Evolutionary conservation across 768 basidiomycete species (phyloP), one percentile per base, ranked within the genome.

Genomic region (Tremella mesenterica): DNA sequence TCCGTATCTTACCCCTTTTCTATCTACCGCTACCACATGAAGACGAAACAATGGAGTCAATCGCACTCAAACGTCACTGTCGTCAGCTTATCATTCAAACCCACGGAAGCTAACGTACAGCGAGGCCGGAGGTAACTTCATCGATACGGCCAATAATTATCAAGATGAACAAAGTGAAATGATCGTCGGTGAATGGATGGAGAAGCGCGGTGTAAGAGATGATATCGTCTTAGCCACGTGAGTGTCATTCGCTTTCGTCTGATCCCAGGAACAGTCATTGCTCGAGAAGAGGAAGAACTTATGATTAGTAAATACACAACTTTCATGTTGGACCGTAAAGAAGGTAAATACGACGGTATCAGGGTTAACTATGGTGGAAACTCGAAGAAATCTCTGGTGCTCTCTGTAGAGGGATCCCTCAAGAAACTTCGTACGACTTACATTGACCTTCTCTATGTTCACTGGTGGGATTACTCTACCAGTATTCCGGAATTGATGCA

Each of bases 401-500:
- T 79, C 41, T 74, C 75, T 25, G 63, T 71, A 23, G 41, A 74
- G 16, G 76, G 70, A 1, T 78, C 76, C 10, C 69, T 81, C 55
- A 76, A 76, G 56, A 83, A 81, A 55, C 75, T 85, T 18, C 71
- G 80, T 39, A 83, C 81, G 0, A 72, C 77, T n/a, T 84, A 79
- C 52, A 77, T 79, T 56, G 80, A 81, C 55, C 60, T 80, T 34
- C 63, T 78, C 13, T 78, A 78, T 59, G 34, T 77, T 4, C 76
- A 78, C 48, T 77, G 72, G 49, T 67, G 80, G 80, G 81, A 82
- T 60, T 81, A 73, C 55, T 51, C 74, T 13, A 80, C 79, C 9
- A 73, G 74, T 14, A 73, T 83, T 44, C 77, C 79, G 61, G 81
- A 84, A 66, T 69, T 82, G 36, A 81, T 83, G 80, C 75, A 76